phyloP scores from a whole-genome alignment of 768 basidiomycete species.

The Porpolomopsis calyptriformis region DNA sequence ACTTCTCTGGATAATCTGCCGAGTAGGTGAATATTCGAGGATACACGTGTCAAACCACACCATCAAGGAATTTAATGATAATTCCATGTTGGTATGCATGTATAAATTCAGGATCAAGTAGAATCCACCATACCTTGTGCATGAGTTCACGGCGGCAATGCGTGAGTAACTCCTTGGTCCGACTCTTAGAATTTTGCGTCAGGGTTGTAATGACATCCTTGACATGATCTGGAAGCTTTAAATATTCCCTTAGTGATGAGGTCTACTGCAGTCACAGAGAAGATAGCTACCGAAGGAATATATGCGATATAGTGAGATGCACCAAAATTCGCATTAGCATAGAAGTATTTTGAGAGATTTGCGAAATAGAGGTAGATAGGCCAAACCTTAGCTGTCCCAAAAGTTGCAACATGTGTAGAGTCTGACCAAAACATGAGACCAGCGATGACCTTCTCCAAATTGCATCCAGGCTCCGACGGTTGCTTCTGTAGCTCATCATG shows the following conservation, averaged over 20 bases:
- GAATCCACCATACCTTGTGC: conserved; percentile 5
- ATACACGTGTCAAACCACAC: conserved; percentile 13
- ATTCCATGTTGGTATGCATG: conserved; percentile 6
- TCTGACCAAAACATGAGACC: conserved; percentile 24
- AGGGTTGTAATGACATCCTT: neutral
- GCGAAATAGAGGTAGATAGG: conserved; percentile 32
- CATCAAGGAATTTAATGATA: conserved; percentile 5
- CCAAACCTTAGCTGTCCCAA: conserved; percentile 30
- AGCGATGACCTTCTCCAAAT: conserved; percentile 15
- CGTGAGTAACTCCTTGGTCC: conserved; percentile 1
- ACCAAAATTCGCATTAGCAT: conserved; percentile 16
- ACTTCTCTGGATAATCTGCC: conserved; percentile 20
- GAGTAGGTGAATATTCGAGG: conserved; percentile 16
- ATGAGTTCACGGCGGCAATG: conserved; percentile 8
- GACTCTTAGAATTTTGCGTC: no score
- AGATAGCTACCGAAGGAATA: conserved; percentile 24
- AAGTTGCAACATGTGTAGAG: conserved; percentile 22
- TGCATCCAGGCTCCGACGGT: conserved; percentile 4
- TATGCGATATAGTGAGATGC: conserved; percentile 28
- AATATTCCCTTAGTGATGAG: neutral
- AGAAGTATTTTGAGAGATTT: conserved; percentile 31
- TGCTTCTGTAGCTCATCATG: conserved; percentile 10
- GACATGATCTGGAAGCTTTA: conserved; percentile 6
- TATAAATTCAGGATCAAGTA: conserved; percentile 2
- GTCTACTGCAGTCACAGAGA: neutral